Evolutionary conservation across 2,329 filamentous ascomycete genomes (phyloP).

Genomic region (Purpureocillium takamizusanense): DNA sequence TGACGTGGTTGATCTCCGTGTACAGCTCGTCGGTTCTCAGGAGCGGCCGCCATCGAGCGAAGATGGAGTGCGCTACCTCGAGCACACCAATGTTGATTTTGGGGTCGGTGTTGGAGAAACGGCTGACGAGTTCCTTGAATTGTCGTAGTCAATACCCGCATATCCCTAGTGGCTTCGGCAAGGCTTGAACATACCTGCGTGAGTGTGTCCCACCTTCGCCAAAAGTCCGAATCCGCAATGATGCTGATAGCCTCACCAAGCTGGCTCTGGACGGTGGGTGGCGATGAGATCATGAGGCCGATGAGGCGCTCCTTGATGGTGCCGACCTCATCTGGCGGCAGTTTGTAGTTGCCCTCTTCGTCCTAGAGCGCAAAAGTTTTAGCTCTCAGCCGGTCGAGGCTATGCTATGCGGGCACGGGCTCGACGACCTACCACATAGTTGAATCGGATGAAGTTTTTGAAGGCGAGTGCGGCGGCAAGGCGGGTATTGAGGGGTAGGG

Average conservation of each 20-base stretch:
- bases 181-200: slow-evolving; percentile 51
- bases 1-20: slow-evolving; percentile 92
- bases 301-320: slow-evolving; percentile 95
- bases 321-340: slow-evolving; percentile 70
- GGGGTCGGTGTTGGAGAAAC: slow-evolving; percentile 72
- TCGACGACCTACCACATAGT: slow-evolving; percentile 63
- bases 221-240: slow-evolving; percentile 97
- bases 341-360: slow-evolving; percentile 88
- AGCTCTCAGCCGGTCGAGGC: slow-evolving; percentile 9
- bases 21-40: slow-evolving; percentile 91
- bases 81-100: slow-evolving; percentile 88
- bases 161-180: neutral
- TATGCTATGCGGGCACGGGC: slow-evolving; percentile 1
- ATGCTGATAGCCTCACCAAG: slow-evolving; percentile 94
- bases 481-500: slow-evolving; percentile 66
- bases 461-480: slow-evolving; percentile 88
- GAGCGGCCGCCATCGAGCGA: slow-evolving; percentile 88
- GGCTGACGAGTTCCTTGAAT: slow-evolving; percentile 70
- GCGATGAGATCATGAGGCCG: slow-evolving; percentile 90
- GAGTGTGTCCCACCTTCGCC: slow-evolving; percentile 90
- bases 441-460: slow-evolving; percentile 95
- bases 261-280: slow-evolving; percentile 80
- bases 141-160: slow-evolving; percentile 4
- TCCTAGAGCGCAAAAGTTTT: slow-evolving; percentile 45
- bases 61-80: slow-evolving; percentile 96